These are phyloP conservation scores for Panicum miliaceum DNA, from an alignment of 176 grass and related monocot genomes.

Conservation along the genomic window DNA sequence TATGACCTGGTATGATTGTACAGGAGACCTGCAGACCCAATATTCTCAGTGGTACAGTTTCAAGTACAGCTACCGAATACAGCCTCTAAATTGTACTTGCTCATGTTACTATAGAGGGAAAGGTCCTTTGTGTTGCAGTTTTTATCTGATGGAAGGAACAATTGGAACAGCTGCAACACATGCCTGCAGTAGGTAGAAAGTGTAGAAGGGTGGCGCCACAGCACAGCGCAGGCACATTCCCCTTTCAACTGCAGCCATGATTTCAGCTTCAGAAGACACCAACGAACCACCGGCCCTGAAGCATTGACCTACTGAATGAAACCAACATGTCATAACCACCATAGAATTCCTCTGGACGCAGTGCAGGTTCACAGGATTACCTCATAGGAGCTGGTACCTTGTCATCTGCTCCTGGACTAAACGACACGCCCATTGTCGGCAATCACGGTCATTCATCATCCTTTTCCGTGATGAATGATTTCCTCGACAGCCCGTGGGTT, in stretches of 20 bases:
- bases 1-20: constrained; percentile 9
- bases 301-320: constrained; percentile 52
- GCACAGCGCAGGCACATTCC: constrained; percentile 14
- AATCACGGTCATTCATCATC: constrained; percentile 10
- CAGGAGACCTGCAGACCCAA: neutral
- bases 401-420: constrained; percentile 12
- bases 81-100: constrained; percentile 34
- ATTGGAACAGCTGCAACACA: constrained; percentile 26
- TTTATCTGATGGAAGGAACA: constrained; percentile 27
- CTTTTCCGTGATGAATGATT: neutral
- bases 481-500: constrained; percentile 25
- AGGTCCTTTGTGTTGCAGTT: constrained; percentile 35
- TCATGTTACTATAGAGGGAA: constrained; percentile 46
- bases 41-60: neutral
- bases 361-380: constrained; percentile 42
- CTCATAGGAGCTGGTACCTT: constrained; percentile 29
- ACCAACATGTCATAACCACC: constrained; percentile 35
- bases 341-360: constrained; percentile 33
- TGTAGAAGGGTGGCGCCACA: neutral
- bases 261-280: constrained; percentile 52
- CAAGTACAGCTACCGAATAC: constrained; percentile 28
- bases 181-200: constrained; percentile 53
- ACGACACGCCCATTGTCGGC: constrained; percentile 31
- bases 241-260: constrained; percentile 53
- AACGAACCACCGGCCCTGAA: constrained; percentile 36